These are phyloP conservation scores for Neurospora africana DNA, from an alignment of 495 filamentous ascomycete genomes.

Conservation along the genomic window DNA sequence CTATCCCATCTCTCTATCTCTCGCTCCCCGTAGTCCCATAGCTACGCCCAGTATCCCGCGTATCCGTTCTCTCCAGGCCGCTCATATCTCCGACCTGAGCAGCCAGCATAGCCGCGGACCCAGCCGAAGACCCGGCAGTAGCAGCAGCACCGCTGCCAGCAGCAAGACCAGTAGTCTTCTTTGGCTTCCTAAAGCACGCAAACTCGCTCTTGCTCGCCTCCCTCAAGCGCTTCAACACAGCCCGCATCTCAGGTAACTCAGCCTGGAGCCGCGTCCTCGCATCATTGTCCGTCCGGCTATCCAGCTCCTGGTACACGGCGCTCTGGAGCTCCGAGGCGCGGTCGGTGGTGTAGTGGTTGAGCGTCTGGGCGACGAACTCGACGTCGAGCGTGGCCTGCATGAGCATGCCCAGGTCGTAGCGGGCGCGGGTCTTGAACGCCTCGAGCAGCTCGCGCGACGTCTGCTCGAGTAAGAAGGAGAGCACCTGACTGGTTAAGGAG, in stretches of 20 bases:
- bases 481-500: constrained; percentile 58
- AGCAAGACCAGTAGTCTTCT: constrained; percentile 1
- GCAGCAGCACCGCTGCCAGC: neutral
- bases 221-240: constrained; percentile 67
- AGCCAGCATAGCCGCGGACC: neutral
- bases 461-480: constrained; percentile 72
- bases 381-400: constrained; percentile 97
- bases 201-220: constrained; percentile 82
- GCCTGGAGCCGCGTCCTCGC: constrained; percentile 67
- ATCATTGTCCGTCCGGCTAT: constrained; percentile 75
- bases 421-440: constrained; percentile 53
- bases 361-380: constrained; percentile 90
- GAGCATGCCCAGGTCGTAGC: constrained; percentile 65
- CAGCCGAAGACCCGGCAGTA: neutral
- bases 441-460: constrained; percentile 58
- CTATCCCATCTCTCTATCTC: neutral
- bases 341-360: constrained; percentile 80
- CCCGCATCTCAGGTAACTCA: constrained; percentile 82
- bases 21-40: neutral
- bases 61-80: constrained; percentile 15
- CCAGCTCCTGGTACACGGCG: constrained; percentile 80
- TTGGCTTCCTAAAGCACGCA: constrained; percentile 58
- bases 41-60: constrained; percentile 2
- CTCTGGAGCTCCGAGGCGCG: constrained; percentile 67
- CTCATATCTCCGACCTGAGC: neutral